A percentile compares a stretch with the other conserved stretches of the same genome.
Conservation (phyloP, 805 yeast species). For the Phaffomyces antillensis region DNA sequence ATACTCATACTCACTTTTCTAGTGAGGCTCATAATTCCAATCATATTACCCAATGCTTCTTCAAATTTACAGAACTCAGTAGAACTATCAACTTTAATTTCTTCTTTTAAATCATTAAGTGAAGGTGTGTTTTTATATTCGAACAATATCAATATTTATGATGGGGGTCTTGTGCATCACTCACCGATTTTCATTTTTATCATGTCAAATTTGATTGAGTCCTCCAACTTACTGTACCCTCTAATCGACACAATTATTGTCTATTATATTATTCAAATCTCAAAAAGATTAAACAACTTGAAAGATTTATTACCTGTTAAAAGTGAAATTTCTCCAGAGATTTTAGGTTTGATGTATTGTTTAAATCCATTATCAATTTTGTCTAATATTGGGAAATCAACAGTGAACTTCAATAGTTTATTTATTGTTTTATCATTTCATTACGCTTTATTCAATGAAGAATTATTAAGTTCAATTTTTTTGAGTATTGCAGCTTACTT, state of each 20-base stretch:
- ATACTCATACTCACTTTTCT: constrained; percentile 11
- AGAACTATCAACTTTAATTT: constrained; percentile 65
- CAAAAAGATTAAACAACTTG: constrained; percentile 24
- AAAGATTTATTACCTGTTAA: constrained; percentile 6
- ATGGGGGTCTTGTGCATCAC: constrained; percentile 84
- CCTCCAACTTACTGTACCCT: constrained; percentile 42
- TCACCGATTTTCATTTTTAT: constrained; percentile 64
- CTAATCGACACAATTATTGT: constrained; percentile 54
- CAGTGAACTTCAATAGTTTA: constrained; percentile 55
- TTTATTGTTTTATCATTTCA: constrained; percentile 41
- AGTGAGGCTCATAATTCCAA: constrained; percentile 14
- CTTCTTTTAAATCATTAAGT: constrained; percentile 54
- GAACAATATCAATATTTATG: constrained; percentile 57
- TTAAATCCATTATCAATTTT: constrained; percentile 77
- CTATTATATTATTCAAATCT: constrained; percentile 42
- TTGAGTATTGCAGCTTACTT: constrained; percentile 62
- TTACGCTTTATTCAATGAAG: constrained; percentile 35
- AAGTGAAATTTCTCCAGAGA: constrained; percentile 27
- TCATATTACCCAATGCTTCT: constrained; percentile 14
- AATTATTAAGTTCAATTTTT: constrained; percentile 38
- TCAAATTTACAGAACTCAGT: constrained; percentile 30
- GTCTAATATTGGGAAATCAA: constrained; percentile 62
- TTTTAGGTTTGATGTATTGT: constrained; percentile 57
- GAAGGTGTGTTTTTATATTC: constrained; percentile 62
- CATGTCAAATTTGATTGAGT: constrained; percentile 26